phyloP scores from a whole-genome alignment of 2,329 filamentous ascomycete genomes.

The Aspergillus pseudonomiae region DNA sequence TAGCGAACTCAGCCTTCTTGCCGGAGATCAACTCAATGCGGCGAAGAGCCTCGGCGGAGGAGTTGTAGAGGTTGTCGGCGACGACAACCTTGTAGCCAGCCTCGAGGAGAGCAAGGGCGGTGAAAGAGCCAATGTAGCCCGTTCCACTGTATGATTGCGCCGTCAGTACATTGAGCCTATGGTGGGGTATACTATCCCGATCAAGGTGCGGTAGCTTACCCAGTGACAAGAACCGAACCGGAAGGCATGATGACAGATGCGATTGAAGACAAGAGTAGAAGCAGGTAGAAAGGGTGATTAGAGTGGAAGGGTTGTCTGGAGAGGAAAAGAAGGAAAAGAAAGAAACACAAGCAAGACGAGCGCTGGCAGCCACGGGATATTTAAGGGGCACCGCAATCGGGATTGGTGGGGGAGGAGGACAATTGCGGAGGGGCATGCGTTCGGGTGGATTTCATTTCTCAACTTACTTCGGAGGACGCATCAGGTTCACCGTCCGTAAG shows the following conservation, averaged over 20 bases:
- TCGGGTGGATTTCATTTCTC: background rate
- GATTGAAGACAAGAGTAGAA: constrained; percentile 1
- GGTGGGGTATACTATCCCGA: constrained; percentile 21
- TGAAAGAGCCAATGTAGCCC: constrained; percentile 99
- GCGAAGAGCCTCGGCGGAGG: constrained; percentile 85
- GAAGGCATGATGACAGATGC: constrained; percentile 63
- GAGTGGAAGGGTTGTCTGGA: constrained; percentile 2
- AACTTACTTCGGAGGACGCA: too few species aligned
- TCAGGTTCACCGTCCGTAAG: background rate
- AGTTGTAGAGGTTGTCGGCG: constrained; percentile 96
- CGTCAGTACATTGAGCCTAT: constrained; percentile 17
- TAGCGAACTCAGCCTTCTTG: constrained; percentile 81
- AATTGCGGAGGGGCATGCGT: constrained; percentile 6
- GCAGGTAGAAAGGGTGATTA: background rate
- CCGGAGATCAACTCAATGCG: constrained; percentile 93
- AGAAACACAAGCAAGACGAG: background rate
- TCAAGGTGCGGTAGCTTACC: constrained; percentile 61
- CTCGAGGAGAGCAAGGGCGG: constrained; percentile 84
- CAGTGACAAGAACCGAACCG: constrained; percentile 88
- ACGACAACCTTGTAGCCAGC: constrained; percentile 97
- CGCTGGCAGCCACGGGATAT: constrained; percentile 7
- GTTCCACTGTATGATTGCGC: constrained; percentile 69
- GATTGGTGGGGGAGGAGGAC: constrained; percentile 8
- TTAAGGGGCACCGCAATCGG: constrained; percentile 9
- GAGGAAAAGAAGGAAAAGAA: constrained; percentile 9